A percentile compares a stretch with the other conserved stretches of the same genome.
Conservation (phyloP, 129 eudicot species). For the Apium graveolens region DNA sequence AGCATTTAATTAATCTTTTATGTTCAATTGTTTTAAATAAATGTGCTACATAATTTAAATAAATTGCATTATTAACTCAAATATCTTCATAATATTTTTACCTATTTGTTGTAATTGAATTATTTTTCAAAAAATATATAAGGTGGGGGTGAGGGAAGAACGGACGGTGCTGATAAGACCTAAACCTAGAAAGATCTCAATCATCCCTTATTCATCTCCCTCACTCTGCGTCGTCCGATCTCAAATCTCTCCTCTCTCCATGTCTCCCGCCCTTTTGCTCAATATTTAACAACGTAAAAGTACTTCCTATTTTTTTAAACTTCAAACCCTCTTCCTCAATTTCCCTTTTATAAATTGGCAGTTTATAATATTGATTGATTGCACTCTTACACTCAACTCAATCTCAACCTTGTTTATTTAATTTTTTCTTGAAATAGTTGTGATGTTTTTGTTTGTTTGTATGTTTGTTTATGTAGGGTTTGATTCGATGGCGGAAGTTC, state of each 20-base stretch:
- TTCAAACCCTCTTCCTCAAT: background rate
- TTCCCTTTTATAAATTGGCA: no score
- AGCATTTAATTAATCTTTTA: no score
- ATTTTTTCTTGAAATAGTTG: no score
- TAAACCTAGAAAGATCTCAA: background rate
- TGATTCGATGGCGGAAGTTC: conserved; percentile 52
- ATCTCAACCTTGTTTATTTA: background rate
- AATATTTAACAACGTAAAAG: no score
- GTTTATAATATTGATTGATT: no score
- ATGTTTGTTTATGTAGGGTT: background rate
- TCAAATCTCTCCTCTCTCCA: background rate
- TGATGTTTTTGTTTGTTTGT: background rate
- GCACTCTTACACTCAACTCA: background rate
- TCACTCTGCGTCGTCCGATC: background rate
- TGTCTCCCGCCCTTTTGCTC: background rate
- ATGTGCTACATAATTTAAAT: no score
- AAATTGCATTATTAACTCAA: no score
- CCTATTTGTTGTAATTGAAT: no score
- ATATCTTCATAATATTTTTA: no score
- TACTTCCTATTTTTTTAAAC: no score
- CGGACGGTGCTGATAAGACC: background rate
- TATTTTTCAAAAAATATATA: no score
- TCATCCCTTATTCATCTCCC: background rate
- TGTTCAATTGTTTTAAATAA: no score
- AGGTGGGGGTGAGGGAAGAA: background rate